These are phyloP conservation scores for Secale cereale DNA, from an alignment of 176 grass and related monocot genomes.

Conservation along the genomic window DNA sequence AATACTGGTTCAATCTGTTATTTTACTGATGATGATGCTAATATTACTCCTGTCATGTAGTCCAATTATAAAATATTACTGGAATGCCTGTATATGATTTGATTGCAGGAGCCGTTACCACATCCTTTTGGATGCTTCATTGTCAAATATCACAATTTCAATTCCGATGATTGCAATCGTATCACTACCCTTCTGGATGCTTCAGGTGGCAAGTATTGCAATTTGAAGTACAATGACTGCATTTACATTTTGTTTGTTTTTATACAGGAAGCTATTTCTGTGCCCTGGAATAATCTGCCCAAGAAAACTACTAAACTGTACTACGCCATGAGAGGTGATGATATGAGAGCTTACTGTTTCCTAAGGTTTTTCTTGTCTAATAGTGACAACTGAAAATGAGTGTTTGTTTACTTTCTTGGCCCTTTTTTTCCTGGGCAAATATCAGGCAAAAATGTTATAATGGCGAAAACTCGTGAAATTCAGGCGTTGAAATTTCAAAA, in stretches of 20 bases:
- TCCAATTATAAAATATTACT: neutral
- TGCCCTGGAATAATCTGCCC: conserved; percentile 74
- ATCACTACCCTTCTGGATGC: neutral
- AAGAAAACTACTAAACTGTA: conserved; percentile 70
- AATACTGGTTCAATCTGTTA: neutral
- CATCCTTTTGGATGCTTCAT: neutral
- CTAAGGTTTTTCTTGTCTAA: neutral
- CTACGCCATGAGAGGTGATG: conserved; percentile 72
- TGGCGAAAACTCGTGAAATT: too few species aligned
- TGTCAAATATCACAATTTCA: neutral
- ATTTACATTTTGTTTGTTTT: neutral
- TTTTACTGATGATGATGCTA: neutral
- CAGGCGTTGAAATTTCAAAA: too few species aligned
- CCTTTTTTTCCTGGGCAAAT: neutral
- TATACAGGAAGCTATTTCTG: conserved; percentile 71
- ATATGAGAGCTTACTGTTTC: neutral
- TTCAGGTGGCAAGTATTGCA: neutral
- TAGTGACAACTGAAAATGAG: neutral
- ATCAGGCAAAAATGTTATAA: neutral
- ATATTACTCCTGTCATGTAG: neutral
- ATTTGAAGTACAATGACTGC: neutral
- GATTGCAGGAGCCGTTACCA: neutral
- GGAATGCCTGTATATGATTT: neutral
- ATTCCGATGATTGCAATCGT: neutral
- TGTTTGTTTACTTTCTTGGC: neutral